These are phyloP conservation scores for Apiospora arundinis DNA, from an alignment of 2,329 filamentous ascomycete species.

Conservation along the genomic window DNA sequence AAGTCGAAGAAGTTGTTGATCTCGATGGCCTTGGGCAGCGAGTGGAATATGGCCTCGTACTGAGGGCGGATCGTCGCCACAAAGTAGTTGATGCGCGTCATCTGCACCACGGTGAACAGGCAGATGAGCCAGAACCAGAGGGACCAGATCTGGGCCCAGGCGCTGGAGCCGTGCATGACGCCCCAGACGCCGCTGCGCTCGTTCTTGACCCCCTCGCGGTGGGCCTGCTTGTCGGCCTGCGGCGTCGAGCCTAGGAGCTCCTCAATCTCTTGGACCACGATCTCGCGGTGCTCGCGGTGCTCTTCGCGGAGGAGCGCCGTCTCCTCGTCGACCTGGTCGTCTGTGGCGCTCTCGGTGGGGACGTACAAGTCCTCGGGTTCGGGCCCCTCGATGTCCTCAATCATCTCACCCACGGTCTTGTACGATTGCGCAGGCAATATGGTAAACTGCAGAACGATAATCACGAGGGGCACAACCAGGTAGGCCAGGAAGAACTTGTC, in stretches of 20 bases:
- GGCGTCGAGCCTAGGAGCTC: conserved; percentile 68
- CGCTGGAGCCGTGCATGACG: conserved; percentile 76
- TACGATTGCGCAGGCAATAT: conserved; percentile 79
- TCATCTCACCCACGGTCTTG: conserved; percentile 84
- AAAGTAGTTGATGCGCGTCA: conserved; percentile 90
- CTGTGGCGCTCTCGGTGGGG: conserved; percentile 43
- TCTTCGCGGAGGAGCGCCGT: conserved; percentile 61
- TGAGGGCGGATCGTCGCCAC: conserved; percentile 85
- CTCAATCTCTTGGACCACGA: conserved; percentile 73
- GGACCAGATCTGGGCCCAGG: conserved; percentile 74
- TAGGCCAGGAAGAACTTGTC: conserved; percentile 76
- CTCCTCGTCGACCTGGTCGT: conserved; percentile 65
- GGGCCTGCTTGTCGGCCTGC: conserved; percentile 67
- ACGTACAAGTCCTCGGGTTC: conserved; percentile 39
- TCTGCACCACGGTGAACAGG: conserved; percentile 78
- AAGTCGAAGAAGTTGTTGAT: conserved; percentile 88
- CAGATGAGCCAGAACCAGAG: conserved; percentile 88
- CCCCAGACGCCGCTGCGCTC: conserved; percentile 83
- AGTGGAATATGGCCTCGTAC: conserved; percentile 76
- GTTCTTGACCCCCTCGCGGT: conserved; percentile 73
- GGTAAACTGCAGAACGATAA: conserved; percentile 70
- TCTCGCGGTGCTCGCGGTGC: conserved; percentile 65
- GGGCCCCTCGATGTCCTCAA: conserved; percentile 70
- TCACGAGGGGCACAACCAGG: conserved; percentile 71
- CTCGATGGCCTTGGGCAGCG: conserved; percentile 63